Percentiles rank a stretch among this genome's conserved stretches.
phyloP scores from a whole-genome alignment of 2,329 filamentous ascomycete genomes.

The Pseudogymnoascus pannorum region DNA sequence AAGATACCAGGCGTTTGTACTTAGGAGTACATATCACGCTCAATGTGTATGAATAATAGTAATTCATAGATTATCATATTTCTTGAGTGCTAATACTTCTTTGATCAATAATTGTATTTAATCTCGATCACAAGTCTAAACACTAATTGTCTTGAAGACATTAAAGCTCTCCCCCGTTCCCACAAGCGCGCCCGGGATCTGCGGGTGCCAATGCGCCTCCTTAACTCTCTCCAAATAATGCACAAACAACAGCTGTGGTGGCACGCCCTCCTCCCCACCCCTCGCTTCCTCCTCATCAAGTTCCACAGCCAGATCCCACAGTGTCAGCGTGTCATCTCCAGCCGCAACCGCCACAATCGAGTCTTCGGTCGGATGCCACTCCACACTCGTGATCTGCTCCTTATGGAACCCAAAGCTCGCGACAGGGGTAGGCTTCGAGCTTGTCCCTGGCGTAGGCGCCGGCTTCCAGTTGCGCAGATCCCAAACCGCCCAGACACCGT shows the following conservation, averaged over 20 bases:
- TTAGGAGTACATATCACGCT: not conserved
- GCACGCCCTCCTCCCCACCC: conserved; percentile 78
- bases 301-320: conserved; percentile 97
- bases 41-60: not conserved
- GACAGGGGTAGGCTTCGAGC: conserved; percentile 64
- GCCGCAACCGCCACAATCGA: conserved; percentile 89
- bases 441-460: conserved; percentile 38
- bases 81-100: not conserved
- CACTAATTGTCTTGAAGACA: conserved; percentile 76
- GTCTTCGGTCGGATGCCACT: conserved; percentile 97
- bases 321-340: conserved; percentile 85
- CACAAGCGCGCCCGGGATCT: conserved; percentile 84
- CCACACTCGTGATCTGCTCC: conserved; percentile 89
- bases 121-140: conserved; percentile 38
- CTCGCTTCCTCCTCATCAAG: conserved; percentile 93
- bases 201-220: conserved; percentile 95
- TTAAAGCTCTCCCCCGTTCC: conserved; percentile 87
- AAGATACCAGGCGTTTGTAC: not conserved
- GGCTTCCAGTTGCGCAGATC: conserved; percentile 93
- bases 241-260: conserved; percentile 89
- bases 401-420: conserved; percentile 93
- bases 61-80: not conserved
- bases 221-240: conserved; percentile 94
- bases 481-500: conserved; percentile 93
- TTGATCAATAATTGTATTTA: not conserved